Conservation (phyloP, 495 filamentous ascomycete genomes). For the Aspergillus sclerotioniger region DNA sequence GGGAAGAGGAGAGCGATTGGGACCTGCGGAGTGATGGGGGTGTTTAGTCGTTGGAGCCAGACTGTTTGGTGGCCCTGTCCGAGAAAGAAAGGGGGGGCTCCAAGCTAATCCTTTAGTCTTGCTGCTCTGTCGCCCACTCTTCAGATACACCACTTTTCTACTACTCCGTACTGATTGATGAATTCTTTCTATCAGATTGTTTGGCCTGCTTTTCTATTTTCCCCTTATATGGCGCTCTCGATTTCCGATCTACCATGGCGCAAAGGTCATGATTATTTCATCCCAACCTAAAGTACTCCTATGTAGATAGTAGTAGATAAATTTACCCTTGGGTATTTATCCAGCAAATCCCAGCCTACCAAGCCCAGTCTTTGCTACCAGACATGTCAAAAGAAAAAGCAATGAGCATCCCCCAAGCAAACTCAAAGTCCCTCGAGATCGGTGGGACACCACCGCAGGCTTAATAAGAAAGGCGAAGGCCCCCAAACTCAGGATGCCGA, state of each 20-base stretch:
- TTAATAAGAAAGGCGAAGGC: not conserved
- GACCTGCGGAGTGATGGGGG: conserved; percentile 22
- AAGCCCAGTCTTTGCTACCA: too few relatives aligned
- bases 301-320: too few relatives aligned
- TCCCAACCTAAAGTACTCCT: too few relatives aligned
- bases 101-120: conserved; percentile 11
- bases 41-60: conserved; percentile 12
- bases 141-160: not conserved
- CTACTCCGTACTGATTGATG: not conserved
- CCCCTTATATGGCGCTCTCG: too few relatives aligned
- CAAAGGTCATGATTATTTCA: too few relatives aligned
- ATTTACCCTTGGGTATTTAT: not conserved
- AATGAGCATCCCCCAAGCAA: not conserved
- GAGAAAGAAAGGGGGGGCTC: conserved; percentile 33
- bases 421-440: not conserved
- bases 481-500: not conserved
- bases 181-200: not conserved
- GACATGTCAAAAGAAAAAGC: not conserved
- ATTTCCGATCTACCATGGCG: too few relatives aligned
- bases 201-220: too few relatives aligned
- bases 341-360: not conserved
- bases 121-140: not conserved
- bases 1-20: conserved; percentile 23
- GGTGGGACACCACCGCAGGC: not conserved
- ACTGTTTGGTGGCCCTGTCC: conserved; percentile 19